A percentile compares a stretch with the other conserved stretches of the same genome.
These are phyloP conservation scores for Aureobasidium mangrovei DNA, from an alignment of 2,329 filamentous ascomycete species.

Conservation along the genomic window DNA sequence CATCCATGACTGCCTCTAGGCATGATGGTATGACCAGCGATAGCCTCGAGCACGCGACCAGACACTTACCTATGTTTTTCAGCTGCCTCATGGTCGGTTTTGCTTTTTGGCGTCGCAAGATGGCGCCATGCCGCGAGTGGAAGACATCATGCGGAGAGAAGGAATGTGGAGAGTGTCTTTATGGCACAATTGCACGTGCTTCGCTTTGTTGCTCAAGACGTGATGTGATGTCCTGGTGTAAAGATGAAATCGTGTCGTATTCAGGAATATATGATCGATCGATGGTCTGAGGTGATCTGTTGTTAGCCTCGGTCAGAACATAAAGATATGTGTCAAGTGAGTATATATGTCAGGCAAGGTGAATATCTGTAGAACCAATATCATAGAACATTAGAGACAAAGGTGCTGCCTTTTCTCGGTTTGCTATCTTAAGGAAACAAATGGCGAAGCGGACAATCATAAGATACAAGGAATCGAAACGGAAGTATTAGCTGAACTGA, in stretches of 20 bases:
- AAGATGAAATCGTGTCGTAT: too few relatives aligned
- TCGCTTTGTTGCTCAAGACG: neutral
- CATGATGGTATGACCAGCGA: neutral
- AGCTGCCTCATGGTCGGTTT: neutral
- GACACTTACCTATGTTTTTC: neutral
- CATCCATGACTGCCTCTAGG: too few relatives aligned
- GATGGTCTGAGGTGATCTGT: too few relatives aligned
- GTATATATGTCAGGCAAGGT: too few relatives aligned
- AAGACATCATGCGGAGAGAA: neutral
- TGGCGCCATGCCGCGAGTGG: neutral
- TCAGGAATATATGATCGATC: too few relatives aligned
- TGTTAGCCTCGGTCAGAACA: too few relatives aligned
- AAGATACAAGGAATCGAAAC: neutral
- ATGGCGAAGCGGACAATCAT: neutral
- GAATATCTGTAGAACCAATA: too few relatives aligned
- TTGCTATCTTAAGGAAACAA: neutral
- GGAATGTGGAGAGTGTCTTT: neutral
- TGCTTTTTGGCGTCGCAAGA: slow-evolving; percentile 4
- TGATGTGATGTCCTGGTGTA: too few relatives aligned
- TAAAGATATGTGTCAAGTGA: too few relatives aligned
- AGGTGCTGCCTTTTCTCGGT: too few relatives aligned
- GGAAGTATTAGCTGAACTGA: neutral
- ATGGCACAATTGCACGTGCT: slow-evolving; percentile 4
- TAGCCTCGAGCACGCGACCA: neutral
- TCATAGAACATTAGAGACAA: too few relatives aligned